phyloP scores from a whole-genome alignment of 148 eudicot genomes.

The Camellia granthamiana region DNA sequence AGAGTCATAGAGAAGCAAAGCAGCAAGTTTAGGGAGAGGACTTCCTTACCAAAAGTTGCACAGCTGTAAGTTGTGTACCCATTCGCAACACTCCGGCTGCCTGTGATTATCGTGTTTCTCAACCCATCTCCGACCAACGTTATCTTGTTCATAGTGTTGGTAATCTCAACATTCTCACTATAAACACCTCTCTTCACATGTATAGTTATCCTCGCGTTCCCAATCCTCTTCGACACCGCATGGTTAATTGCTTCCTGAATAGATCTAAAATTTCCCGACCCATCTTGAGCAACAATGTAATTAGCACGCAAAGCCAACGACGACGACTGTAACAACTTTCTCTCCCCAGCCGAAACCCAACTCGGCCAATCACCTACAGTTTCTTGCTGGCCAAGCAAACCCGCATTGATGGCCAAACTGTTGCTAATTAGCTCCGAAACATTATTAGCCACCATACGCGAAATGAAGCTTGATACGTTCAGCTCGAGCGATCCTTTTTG shows the following conservation, averaged over 20 bases:
- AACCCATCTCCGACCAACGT: constrained; percentile 27
- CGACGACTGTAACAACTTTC: constrained; percentile 28
- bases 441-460: constrained; percentile 31
- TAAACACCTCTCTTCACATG: constrained; percentile 41
- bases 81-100: constrained; percentile 13
- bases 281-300: constrained; percentile 33
- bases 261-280: constrained; percentile 35
- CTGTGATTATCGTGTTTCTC: constrained; percentile 21
- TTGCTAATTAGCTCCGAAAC: constrained; percentile 53
- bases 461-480: constrained; percentile 26
- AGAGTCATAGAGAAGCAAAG: background rate
- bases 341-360: constrained; percentile 30
- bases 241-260: constrained; percentile 39
- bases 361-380: constrained; percentile 25
- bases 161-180: constrained; percentile 29
- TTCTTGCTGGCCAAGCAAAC: background rate
- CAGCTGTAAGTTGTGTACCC: constrained; percentile 21
- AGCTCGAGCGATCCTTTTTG: constrained; percentile 27
- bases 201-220: constrained; percentile 30
- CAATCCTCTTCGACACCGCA: constrained; percentile 24
- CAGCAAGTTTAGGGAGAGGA: background rate
- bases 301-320: constrained; percentile 22
- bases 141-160: constrained; percentile 14
- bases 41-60: constrained; percentile 21
- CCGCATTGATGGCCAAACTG: constrained; percentile 38